Percentiles rank a stretch among this genome's conserved stretches.
Conservation (phyloP, 129 eudicot species). For the Flaveria sonorensis region DNA sequence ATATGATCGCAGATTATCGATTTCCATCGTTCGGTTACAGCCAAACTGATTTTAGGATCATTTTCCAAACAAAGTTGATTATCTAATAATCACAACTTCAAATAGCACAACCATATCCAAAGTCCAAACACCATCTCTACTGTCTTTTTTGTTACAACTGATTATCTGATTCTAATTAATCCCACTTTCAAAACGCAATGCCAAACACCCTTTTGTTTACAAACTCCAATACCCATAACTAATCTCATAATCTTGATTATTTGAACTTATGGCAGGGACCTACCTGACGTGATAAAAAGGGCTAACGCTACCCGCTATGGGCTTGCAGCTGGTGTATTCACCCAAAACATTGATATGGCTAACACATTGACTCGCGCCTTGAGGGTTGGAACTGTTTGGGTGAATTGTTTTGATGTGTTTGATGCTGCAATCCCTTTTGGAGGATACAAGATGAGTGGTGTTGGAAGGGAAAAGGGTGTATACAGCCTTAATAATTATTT, state of each 20-base stretch:
- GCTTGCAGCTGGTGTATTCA: conserved; percentile 92
- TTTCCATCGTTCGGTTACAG: not conserved
- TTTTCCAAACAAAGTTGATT: not conserved
- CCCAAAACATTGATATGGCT: conserved; percentile 64
- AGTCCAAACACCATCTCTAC: no score
- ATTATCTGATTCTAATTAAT: no score
- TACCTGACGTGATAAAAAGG: conserved; percentile 66
- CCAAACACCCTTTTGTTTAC: not conserved
- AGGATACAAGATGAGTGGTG: conserved; percentile 88
- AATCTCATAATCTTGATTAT: not conserved
- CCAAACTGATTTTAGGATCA: not conserved
- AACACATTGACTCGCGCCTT: conserved; percentile 67
- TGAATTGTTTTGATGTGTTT: conserved; percentile 71
- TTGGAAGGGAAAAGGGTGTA: conserved; percentile 79
- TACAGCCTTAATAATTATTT: conserved; percentile 71
- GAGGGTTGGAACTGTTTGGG: conserved; percentile 80
- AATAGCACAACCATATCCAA: not conserved
- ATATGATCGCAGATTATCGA: not conserved
- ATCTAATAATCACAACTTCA: not conserved
- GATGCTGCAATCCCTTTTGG: conserved; percentile 92
- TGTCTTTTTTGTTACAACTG: no score
- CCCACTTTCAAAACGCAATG: not conserved
- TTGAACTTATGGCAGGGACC: conserved; percentile 40
- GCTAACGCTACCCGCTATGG: conserved; percentile 72
- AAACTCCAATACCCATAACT: conserved; percentile 5